These are phyloP conservation scores for Pyrenophora seminiperda DNA, from an alignment of 2,329 filamentous ascomycete genomes.

Conservation along the genomic window DNA sequence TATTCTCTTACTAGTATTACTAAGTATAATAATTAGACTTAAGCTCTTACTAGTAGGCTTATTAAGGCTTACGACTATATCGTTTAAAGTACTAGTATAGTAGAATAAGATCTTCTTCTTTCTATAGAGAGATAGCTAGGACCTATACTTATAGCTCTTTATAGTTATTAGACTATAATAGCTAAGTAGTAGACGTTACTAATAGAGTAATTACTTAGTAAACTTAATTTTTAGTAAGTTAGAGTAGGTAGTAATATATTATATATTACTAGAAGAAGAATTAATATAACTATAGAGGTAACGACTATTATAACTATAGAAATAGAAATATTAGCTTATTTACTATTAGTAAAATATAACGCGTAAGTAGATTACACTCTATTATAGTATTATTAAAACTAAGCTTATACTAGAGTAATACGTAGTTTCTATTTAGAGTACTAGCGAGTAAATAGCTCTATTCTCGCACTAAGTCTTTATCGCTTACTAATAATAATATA, in stretches of 20 bases:
- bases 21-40: constrained; percentile 1
- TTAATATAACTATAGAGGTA: too few relatives aligned
- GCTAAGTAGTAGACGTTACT: background rate
- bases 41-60: background rate
- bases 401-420: background rate
- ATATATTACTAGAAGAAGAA: background rate
- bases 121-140: background rate
- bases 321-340: too few relatives aligned
- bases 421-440: background rate
- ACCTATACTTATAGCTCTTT: background rate
- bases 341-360: background rate
- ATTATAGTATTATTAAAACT: background rate
- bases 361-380: background rate
- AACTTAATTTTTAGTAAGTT: too few relatives aligned
- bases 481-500: background rate
- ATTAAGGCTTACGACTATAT: constrained; percentile 2
- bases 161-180: background rate
- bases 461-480: background rate
- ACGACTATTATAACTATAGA: too few relatives aligned
- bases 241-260: background rate
- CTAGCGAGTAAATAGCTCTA: background rate
- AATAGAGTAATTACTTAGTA: background rate
- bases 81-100: constrained; percentile 1
- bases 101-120: background rate
- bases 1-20: background rate